Base-by-base conservation (phyloP, 345 rosid genomes). In the Eucalyptus regnans region DNA sequence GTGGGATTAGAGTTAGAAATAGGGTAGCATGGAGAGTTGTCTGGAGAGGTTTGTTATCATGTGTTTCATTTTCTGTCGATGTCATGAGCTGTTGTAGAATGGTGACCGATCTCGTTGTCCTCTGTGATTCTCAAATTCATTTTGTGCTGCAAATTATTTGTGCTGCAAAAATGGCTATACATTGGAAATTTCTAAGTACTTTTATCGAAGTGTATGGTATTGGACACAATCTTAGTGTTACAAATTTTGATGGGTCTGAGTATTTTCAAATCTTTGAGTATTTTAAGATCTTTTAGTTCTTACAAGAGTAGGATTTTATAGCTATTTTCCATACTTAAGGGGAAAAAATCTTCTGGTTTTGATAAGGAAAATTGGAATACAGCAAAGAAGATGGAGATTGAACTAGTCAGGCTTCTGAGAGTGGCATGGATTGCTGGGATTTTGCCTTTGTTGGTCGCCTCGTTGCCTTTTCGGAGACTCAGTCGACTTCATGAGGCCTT, bases 381-480 rank as follows among this genome's bases (percentile, higher is more conserved):
- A n/a, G 81, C 81, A 2, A 68, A 33, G 81, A 68, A 68, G 49
- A 92, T 90, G 93, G 94, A 90, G 54, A 50, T 90, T 56, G 91
- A 90, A 86, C 54, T 92, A 86, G 91, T 51, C 14, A 89, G 90
- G 91, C 79, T 92, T 89, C 66, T 96, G 92, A 91, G 94, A 90
- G 90, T 87, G 5, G 94, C 92, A 84, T 97, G 99, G 99, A 86
- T 93, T 85, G 94, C 93, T 1, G 92, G 89, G 81, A 93, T 86
- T 50, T 50, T 95, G 87, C 96, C 96, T 71, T 68, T 94, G 64
- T 1, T 93, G 44, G 56, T 94, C 1, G 94, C 93, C 90, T 93
- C 90, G 2, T 88, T 95, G 58, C 97, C 97, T 50, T 92, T 23
- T 90, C 87, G 92, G 11, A 52, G 90, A 87, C 92, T 95, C 33